Evolutionary conservation across 495 filamentous ascomycete species (phyloP).

Genomic region (Podospora bellae-mahoneyi): DNA sequence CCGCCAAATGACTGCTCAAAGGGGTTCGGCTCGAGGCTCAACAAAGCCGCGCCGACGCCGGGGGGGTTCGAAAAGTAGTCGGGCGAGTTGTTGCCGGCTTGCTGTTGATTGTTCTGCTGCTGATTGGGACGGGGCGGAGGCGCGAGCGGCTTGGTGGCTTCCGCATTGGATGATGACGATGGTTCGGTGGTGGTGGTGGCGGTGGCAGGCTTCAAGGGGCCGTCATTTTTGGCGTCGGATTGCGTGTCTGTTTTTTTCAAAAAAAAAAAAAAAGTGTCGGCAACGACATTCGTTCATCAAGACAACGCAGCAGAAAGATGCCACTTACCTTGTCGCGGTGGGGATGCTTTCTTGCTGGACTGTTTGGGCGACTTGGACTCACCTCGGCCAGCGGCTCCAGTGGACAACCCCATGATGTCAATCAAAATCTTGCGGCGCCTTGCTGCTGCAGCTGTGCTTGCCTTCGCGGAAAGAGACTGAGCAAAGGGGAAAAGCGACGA

Average conservation of each 20-base stretch:
- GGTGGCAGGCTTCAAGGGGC: constrained; percentile 29
- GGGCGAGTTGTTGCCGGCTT: constrained; percentile 47
- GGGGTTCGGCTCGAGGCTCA: constrained; percentile 84
- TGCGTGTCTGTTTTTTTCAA: constrained; percentile 20
- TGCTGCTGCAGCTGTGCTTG: constrained; percentile 24
- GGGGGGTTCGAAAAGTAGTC: constrained; percentile 70
- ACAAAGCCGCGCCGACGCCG: constrained; percentile 46
- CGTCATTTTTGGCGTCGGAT: constrained; percentile 40
- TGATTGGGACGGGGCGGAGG: constrained; percentile 74
- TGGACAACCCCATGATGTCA: constrained; percentile 42
- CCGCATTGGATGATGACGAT: constrained; percentile 37
- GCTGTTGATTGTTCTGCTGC: constrained; percentile 37
- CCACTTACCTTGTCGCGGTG: constrained; percentile 36
- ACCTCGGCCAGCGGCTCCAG: constrained; percentile 34
- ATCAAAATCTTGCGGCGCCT: constrained; percentile 35
- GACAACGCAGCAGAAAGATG: constrained; percentile 8
- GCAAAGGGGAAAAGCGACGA: constrained; percentile 18
- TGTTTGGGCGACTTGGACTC: constrained; percentile 40
- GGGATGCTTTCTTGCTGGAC: constrained; percentile 32
- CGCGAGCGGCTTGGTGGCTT: constrained; percentile 59
- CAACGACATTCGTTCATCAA: constrained; percentile 19
- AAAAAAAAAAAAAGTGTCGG: constrained; percentile 21
- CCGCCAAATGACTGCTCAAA: constrained; percentile 89
- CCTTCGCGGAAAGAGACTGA: neutral
- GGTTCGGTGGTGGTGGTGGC: constrained; percentile 22